Percentiles rank a stretch among this genome's conserved stretches.
Conservation (phyloP, 768 basidiomycete genomes). For the Mycena albidolilacea region DNA sequence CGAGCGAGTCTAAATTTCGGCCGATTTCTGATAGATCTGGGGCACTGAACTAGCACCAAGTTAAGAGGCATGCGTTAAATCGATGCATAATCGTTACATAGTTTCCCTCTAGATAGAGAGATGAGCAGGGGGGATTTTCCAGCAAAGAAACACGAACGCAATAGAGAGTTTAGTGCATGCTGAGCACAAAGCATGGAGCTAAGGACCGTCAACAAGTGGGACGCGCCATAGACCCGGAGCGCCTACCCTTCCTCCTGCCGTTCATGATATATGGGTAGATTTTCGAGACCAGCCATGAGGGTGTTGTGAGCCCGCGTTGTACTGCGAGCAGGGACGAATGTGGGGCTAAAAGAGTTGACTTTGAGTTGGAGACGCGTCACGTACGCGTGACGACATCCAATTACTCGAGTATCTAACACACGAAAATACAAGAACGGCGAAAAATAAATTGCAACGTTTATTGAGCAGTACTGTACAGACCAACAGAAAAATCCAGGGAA, state of each 20-base stretch:
- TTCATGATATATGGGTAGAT: slow-evolving; percentile 83
- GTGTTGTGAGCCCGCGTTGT: no score
- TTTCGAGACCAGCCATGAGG: slow-evolving; percentile 49
- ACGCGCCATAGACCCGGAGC: background rate
- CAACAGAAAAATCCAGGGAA: background rate
- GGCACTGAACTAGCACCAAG: slow-evolving; percentile 73
- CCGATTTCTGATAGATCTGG: slow-evolving; percentile 86
- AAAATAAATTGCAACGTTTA: no score
- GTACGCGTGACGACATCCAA: no score
- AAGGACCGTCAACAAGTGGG: background rate
- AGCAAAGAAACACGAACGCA: slow-evolving; percentile 68
- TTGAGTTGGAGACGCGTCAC: background rate
- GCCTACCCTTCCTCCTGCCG: slow-evolving; percentile 69
- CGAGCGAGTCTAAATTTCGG: slow-evolving; percentile 74
- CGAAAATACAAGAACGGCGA: background rate
- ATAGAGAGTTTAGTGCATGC: slow-evolving; percentile 85
- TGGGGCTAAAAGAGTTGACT: background rate
- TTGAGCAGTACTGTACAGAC: background rate
- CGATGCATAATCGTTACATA: slow-evolving; percentile 51
- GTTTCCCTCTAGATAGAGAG: slow-evolving; percentile 54
- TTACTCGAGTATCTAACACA: no score
- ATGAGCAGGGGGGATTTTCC: slow-evolving; percentile 27
- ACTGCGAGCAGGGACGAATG: background rate
- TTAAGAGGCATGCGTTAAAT: slow-evolving; percentile 10
- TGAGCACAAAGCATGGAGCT: slow-evolving; percentile 90